Conservation (phyloP, 768 basidiomycete genomes). For the Lactifluus hygrophoroides region DNA sequence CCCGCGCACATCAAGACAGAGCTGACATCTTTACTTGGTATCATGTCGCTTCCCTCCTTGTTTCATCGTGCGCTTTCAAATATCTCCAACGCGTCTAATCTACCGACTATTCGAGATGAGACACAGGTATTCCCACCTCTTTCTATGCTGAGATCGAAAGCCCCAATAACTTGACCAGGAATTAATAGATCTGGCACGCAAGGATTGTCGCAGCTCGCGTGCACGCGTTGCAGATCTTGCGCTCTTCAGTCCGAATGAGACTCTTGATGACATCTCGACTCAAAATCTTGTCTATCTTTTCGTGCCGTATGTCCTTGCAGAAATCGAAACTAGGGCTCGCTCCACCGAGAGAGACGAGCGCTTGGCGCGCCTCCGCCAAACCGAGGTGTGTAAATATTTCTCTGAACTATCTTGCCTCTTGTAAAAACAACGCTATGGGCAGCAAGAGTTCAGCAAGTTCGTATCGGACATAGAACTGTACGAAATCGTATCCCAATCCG, state of each 20-base stretch:
- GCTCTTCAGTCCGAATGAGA: conserved; percentile 80
- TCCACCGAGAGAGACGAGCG: conserved; percentile 51
- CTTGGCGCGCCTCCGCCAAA: conserved; percentile 42
- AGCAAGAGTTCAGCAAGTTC: conserved; percentile 45
- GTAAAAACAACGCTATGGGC: conserved; percentile 12
- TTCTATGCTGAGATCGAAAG: not conserved
- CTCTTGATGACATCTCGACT: conserved; percentile 74
- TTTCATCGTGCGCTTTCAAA: conserved; percentile 35
- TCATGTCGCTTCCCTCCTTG: conserved; percentile 29
- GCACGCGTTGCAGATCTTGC: conserved; percentile 50
- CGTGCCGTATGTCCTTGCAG: conserved; percentile 58
- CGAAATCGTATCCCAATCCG: conserved; percentile 52
- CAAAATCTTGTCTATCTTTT: conserved; percentile 66
- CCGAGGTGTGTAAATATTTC: conserved; percentile 42
- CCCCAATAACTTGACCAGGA: conserved; percentile 34
- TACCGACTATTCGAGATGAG: conserved; percentile 36
- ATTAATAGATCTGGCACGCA: conserved; percentile 44
- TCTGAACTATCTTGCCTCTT: not conserved
- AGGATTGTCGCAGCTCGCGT: conserved; percentile 46
- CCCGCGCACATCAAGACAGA: not conserved
- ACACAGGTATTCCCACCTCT: conserved; percentile 33
- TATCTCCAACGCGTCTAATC: conserved; percentile 31
- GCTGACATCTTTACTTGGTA: conserved; percentile 16
- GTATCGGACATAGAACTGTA: conserved; percentile 51
- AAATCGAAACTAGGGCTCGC: conserved; percentile 53